Percentiles rank a stretch among this genome's conserved stretches.
These are phyloP conservation scores for Platismatia glauca DNA, from an alignment of 495 filamentous ascomycete species.

Conservation along the genomic window DNA sequence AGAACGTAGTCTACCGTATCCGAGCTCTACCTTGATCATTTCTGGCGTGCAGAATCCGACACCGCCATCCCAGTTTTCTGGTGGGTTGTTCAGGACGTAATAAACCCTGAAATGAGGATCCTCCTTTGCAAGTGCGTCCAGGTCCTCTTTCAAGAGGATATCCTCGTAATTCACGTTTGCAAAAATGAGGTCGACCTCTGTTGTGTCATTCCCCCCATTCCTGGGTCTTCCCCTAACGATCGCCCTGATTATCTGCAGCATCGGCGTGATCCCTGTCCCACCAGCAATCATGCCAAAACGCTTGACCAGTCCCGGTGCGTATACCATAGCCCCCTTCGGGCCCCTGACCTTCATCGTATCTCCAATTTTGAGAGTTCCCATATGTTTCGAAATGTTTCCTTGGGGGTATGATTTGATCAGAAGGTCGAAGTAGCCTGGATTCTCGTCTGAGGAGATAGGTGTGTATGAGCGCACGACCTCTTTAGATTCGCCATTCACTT, in stretches of 20 bases:
- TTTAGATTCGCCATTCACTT: slow-evolving; percentile 63
- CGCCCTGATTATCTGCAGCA: slow-evolving; percentile 90
- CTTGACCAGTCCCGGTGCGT: slow-evolving; percentile 87
- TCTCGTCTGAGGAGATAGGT: slow-evolving; percentile 84
- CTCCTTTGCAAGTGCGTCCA: slow-evolving; percentile 66
- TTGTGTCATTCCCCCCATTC: slow-evolving; percentile 64
- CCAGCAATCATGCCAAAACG: slow-evolving; percentile 97
- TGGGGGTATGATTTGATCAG: slow-evolving; percentile 96
- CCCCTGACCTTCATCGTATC: slow-evolving; percentile 82
- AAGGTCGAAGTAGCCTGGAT: slow-evolving; percentile 91
- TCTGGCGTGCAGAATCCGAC: slow-evolving; percentile 91
- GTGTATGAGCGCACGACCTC: slow-evolving; percentile 95
- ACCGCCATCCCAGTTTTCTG: slow-evolving; percentile 78
- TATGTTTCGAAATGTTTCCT: slow-evolving; percentile 89
- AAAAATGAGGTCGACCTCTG: slow-evolving; percentile 87
- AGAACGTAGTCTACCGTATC: neutral
- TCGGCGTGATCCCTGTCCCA: slow-evolving; percentile 95
- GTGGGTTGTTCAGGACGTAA: slow-evolving; percentile 95
- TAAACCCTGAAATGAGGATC: slow-evolving; percentile 76
- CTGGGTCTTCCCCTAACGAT: slow-evolving; percentile 70
- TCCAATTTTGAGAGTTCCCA: slow-evolving; percentile 71
- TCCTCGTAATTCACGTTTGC: slow-evolving; percentile 92
- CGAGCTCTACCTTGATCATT: slow-evolving; percentile 74
- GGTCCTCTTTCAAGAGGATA: slow-evolving; percentile 83
- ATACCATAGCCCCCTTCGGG: slow-evolving; percentile 95